phyloP scores from a whole-genome alignment of 2,329 filamentous ascomycete genomes.

The Graphiopsis chlorocephala region DNA sequence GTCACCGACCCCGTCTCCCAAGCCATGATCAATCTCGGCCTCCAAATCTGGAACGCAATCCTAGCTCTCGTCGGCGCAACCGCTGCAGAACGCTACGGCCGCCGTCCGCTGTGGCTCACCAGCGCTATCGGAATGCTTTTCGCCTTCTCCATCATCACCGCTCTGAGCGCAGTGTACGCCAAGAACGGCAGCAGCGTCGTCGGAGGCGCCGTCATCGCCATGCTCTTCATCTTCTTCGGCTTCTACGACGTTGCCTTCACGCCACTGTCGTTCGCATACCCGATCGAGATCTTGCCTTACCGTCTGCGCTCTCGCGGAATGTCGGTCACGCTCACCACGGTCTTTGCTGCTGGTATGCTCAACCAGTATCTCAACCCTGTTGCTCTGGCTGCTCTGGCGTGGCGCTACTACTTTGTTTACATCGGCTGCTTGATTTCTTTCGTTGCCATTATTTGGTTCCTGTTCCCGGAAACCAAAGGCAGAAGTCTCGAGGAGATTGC shows the following conservation, averaged over 20 bases:
- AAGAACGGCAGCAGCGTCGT: conserved; percentile 31
- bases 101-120: conserved; percentile 44
- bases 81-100: conserved; percentile 41
- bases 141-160: conserved; percentile 44
- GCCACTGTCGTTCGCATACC: conserved; percentile 33
- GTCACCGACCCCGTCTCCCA: conserved; percentile 36
- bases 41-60: conserved; percentile 42
- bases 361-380: conserved; percentile 38
- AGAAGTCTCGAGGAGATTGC: conserved; percentile 29
- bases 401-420: conserved; percentile 35
- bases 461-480: conserved; percentile 44
- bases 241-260: conserved; percentile 42
- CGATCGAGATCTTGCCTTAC: conserved; percentile 36
- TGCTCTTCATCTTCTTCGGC: conserved; percentile 45
- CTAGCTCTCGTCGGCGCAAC: conserved; percentile 39
- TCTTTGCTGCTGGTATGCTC: conserved; percentile 27
- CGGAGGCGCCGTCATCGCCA: conserved; percentile 40
- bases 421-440: conserved; percentile 30
- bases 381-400: conserved; percentile 26
- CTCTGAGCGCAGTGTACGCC: conserved; percentile 38
- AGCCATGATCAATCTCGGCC: conserved; percentile 38
- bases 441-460: conserved; percentile 50
- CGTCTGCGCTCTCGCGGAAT: conserved; percentile 29
- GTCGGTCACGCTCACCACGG: conserved; percentile 22
- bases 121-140: conserved; percentile 45